Percentiles rank a stretch among this genome's conserved stretches.
These are phyloP conservation scores for Ogataea minuta DNA, from an alignment of 805 yeast genomes.

Conservation along the genomic window DNA sequence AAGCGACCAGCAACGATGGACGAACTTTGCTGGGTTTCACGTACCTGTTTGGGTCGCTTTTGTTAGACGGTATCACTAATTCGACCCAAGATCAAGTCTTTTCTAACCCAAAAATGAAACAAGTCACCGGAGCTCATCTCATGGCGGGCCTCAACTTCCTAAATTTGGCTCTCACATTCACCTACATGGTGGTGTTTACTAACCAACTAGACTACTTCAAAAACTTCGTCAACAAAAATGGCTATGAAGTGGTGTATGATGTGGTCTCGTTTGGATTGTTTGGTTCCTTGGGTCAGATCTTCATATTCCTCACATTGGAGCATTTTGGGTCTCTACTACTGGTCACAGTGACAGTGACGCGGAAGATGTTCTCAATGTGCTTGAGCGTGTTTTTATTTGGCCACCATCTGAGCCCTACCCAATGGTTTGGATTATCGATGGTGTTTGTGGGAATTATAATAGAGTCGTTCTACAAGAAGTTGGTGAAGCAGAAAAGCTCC, in stretches of 20 bases:
- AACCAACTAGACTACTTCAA: constrained; percentile 50
- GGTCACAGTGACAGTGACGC: constrained; percentile 91
- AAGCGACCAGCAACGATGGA: constrained; percentile 40
- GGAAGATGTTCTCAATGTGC: constrained; percentile 95
- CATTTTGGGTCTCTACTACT: constrained; percentile 80
- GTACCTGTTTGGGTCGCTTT: constrained; percentile 57
- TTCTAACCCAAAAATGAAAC: constrained; percentile 38
- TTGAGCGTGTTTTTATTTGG: constrained; percentile 84
- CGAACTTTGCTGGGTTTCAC: constrained; percentile 53
- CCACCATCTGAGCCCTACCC: constrained; percentile 60
- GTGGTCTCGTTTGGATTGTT: constrained; percentile 65
- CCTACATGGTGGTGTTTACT: constrained; percentile 46
- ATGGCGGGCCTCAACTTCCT: constrained; percentile 67
- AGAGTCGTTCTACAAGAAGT: constrained; percentile 60
- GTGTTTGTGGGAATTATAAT: constrained; percentile 85
- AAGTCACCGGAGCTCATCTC: constrained; percentile 78
- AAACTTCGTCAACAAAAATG: constrained; percentile 42
- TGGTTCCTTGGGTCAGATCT: constrained; percentile 94
- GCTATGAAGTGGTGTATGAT: constrained; percentile 58
- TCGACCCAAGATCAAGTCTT: constrained; percentile 90
- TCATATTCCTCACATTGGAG: constrained; percentile 81
- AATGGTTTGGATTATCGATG: constrained; percentile 74
- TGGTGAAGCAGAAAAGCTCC: constrained; percentile 6
- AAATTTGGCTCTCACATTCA: constrained; percentile 45
- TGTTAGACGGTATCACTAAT: constrained; percentile 89